Base-by-base conservation (phyloP, 2,329 filamentous ascomycete species). In the Hypoxylon sp. region DNA sequence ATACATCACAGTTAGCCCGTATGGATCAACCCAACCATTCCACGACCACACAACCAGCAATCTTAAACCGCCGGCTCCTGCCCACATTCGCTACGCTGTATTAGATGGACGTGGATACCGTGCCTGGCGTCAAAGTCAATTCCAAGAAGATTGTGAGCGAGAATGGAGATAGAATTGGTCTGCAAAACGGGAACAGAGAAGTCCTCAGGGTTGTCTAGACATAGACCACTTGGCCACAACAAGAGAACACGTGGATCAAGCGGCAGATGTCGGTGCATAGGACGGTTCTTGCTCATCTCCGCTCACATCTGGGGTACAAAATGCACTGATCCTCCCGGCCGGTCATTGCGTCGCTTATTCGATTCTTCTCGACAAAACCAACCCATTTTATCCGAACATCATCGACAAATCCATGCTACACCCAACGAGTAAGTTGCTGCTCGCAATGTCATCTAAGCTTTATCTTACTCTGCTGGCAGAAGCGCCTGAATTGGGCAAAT, bases 401-500 rank as follows among this genome's bases (percentile, higher is more conserved):
- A 23, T 23, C 23, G 3, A 34, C 9, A 7, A 34, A 34, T 34
- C 32, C 4, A 10, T 13, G 13, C 32, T 34, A 13, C 32, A 23
- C 13, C 32, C 32, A 14, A 13, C 32, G 32, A 36, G 11, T 36
- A 5, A 36, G 14, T 36, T 17, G 11, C 25, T 32, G 7, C 4
- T 28, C 3, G 2, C 14, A 28, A 53, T 53, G 14, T 41, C 34
- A 23, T 17, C 50, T 41, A n/a, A 10, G 7, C 3, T 43, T 6
- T 43, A 56, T 36, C 13, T 56, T 7, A 30, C 43, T 34, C 32
- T 50, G 2, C 32, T 51, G 0, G 51, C 45, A 19, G 5, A 7
- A 1, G 50, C 50, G 2, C 59, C 59, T 11, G 43, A 34, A 23
- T 32, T 62, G 7, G 28, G 21, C 3, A 17, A 21, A 11, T 62